Evolutionary conservation across 805 yeast genomes (phyloP).

Genomic region (Starmerella floris): DNA sequence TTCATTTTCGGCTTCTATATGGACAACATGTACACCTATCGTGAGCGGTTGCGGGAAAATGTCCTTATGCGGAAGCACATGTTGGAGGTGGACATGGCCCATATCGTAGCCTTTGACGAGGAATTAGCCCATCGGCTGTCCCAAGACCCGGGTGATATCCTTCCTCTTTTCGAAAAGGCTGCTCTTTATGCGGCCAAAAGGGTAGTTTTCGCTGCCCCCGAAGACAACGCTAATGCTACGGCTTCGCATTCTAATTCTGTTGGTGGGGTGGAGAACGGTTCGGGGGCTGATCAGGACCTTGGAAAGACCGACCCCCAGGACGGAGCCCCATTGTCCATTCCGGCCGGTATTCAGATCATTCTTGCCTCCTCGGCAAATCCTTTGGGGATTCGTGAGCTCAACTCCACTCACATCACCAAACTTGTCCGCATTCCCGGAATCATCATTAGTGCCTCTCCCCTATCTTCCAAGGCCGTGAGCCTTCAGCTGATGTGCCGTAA

Average conservation of each 20-base stretch:
- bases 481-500: conserved; percentile 75
- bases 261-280: background rate
- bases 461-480: conserved; percentile 73
- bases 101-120: conserved; percentile 76
- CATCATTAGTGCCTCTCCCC: conserved; percentile 77
- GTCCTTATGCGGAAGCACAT: conserved; percentile 61
- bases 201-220: conserved; percentile 27
- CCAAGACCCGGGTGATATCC: conserved; percentile 79
- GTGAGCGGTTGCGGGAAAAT: conserved; percentile 80
- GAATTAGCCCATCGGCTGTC: conserved; percentile 70
- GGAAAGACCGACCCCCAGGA: conserved; percentile 23
- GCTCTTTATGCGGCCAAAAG: conserved; percentile 57
- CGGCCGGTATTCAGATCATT: conserved; percentile 63
- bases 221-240: conserved; percentile 8
- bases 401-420: conserved; percentile 76
- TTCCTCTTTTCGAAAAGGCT: conserved; percentile 65
- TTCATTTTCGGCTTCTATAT: conserved; percentile 79
- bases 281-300: background rate
- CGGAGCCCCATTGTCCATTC: conserved; percentile 43
- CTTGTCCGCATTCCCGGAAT: conserved; percentile 88
- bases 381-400: conserved; percentile 65
- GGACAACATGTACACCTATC: conserved; percentile 66
- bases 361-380: conserved; percentile 59
- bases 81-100: conserved; percentile 65
- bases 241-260: background rate